Conservation (phyloP, 1,284 basidiomycete genomes). For the Tylopilus sp. region DNA sequence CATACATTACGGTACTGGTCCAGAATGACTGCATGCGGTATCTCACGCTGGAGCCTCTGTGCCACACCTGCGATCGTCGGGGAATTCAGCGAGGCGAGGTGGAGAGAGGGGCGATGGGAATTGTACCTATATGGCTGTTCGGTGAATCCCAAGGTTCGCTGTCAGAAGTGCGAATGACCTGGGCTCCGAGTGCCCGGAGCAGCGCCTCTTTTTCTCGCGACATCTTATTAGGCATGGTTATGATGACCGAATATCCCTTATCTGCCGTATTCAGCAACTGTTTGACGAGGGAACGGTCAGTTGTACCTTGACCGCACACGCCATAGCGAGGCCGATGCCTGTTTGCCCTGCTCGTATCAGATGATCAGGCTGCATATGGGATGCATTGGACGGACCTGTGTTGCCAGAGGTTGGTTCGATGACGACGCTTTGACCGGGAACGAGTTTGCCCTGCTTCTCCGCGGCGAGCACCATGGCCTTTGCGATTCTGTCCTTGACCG, state of each 20-base stretch:
- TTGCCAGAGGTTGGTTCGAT: conserved; percentile 95
- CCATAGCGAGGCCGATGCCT: conserved; percentile 91
- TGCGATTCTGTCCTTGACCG: conserved; percentile 94
- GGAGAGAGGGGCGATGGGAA: conserved; percentile 27
- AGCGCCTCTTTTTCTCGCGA: conserved; percentile 93
- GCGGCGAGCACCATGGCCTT: conserved; percentile 96
- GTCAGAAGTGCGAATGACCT: conserved; percentile 93
- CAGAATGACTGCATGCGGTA: conserved; percentile 84
- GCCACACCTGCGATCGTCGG: conserved; percentile 82
- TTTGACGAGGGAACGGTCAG: conserved; percentile 12
- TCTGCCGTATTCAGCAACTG: conserved; percentile 73
- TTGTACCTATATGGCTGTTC: conserved; percentile 86
- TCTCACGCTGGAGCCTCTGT: conserved; percentile 69
- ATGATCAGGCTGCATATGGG: neutral
- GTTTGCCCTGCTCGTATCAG: neutral
- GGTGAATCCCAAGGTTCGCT: conserved; percentile 83
- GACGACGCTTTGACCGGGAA: conserved; percentile 87
- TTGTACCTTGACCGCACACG: conserved; percentile 85
- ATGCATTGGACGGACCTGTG: conserved; percentile 60
- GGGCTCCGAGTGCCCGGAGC: conserved; percentile 86
- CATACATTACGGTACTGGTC: conserved; percentile 83
- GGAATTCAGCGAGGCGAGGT: conserved; percentile 77
- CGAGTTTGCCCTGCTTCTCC: conserved; percentile 81
- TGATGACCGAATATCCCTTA: conserved; percentile 90
- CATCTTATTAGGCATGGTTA: conserved; percentile 97